These are phyloP conservation scores for Orbilia oligospora DNA, from an alignment of 2,329 filamentous ascomycete species.

Conservation along the genomic window DNA sequence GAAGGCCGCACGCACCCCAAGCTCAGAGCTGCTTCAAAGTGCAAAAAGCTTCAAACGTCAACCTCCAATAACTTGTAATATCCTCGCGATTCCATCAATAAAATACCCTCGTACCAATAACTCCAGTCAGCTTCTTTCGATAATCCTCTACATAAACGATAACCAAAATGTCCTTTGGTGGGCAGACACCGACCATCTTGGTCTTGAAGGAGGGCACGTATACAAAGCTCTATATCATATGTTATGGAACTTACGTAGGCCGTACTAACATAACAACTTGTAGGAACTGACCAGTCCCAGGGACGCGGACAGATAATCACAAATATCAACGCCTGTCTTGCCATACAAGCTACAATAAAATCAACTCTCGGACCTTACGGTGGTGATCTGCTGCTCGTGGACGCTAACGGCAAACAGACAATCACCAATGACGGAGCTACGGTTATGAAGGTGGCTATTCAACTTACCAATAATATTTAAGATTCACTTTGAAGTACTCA, in stretches of 20 bases:
- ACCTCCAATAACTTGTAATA: constrained; percentile 4
- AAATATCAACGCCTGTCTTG: constrained; percentile 98
- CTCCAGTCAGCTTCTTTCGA: background rate
- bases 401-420: constrained; percentile 94
- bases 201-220: constrained; percentile 94
- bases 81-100: constrained; percentile 4
- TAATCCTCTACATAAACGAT: background rate
- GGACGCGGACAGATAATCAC: constrained; percentile 96
- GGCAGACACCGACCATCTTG: constrained; percentile 97
- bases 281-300: constrained; percentile 96
- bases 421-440: constrained; percentile 99
- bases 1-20: constrained; percentile 38
- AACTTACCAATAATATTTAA: background rate
- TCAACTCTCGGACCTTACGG: constrained; percentile 96
- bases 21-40: constrained; percentile 46
- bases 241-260: constrained; percentile 6
- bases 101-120: constrained; percentile 10
- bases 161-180: constrained; percentile 88
- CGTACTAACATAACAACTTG: constrained; percentile 12
- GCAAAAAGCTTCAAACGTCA: constrained; percentile 52
- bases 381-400: constrained; percentile 94
- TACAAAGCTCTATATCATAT: background rate
- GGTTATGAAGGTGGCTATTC: constrained; percentile 86
- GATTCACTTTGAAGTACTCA: background rate
- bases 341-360: constrained; percentile 95